Percentiles rank a stretch among this genome's conserved stretches.
These are phyloP conservation scores for Cenococcum geophilum DNA, from an alignment of 495 filamentous ascomycete species.

Conservation along the genomic window DNA sequence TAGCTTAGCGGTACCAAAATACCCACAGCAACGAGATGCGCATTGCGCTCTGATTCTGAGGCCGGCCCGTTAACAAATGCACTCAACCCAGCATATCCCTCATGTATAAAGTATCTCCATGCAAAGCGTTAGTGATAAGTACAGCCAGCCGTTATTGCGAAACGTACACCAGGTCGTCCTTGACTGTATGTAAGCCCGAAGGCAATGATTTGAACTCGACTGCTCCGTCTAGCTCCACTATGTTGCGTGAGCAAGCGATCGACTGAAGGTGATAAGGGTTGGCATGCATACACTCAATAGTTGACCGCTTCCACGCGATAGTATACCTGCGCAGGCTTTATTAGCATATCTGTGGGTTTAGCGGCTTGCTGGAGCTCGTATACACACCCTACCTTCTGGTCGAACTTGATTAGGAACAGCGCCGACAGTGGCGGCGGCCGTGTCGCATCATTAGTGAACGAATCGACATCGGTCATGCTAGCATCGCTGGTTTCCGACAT, in stretches of 20 bases:
- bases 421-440: slow-evolving; percentile 33
- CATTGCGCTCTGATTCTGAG: slow-evolving; percentile 71
- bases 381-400: slow-evolving; percentile 41
- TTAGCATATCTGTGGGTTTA: not conserved
- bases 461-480: slow-evolving; percentile 21
- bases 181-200: slow-evolving; percentile 83
- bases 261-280: slow-evolving; percentile 14
- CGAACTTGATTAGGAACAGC: slow-evolving; percentile 38
- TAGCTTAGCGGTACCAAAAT: slow-evolving; percentile 79
- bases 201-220: slow-evolving; percentile 95
- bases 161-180: slow-evolving; percentile 73
- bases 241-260: slow-evolving; percentile 31
- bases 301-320: slow-evolving; percentile 75
- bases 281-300: slow-evolving; percentile 48
- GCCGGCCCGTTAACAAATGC: slow-evolving; percentile 85
- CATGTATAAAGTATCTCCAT: slow-evolving; percentile 77
- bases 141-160: not conserved
- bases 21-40: slow-evolving; percentile 86
- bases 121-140: not conserved
- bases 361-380: not conserved
- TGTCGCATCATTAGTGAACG: slow-evolving; percentile 7
- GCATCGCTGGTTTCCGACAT: slow-evolving; percentile 21
- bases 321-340: slow-evolving; percentile 52
- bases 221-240: slow-evolving; percentile 75
- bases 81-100: slow-evolving; percentile 79